Conservation (phyloP, 768 basidiomycete species). For the Mycena vitilis region DNA sequence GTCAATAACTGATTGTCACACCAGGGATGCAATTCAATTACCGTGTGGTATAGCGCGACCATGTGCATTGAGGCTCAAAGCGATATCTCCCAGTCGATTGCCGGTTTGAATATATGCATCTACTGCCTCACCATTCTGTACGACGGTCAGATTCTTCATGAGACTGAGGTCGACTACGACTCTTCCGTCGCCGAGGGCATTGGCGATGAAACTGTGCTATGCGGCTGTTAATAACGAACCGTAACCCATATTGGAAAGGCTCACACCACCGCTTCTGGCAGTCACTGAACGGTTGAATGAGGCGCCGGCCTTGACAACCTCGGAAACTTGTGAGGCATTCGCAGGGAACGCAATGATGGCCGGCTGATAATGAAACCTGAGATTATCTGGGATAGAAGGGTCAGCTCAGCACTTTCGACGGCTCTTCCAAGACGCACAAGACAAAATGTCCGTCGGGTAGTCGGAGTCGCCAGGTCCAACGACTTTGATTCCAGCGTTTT, state of each 20-base stretch:
- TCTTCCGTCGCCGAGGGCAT: slow-evolving; percentile 57
- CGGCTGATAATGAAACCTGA: slow-evolving; percentile 31
- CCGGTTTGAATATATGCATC: slow-evolving; percentile 55
- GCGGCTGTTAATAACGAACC: background rate
- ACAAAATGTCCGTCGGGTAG: background rate
- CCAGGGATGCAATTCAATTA: slow-evolving; percentile 44
- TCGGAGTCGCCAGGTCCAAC: background rate
- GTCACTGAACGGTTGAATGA: slow-evolving; percentile 48
- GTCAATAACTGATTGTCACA: background rate
- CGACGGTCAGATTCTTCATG: slow-evolving; percentile 50
- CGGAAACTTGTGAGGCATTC: slow-evolving; percentile 47
- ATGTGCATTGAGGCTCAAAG: slow-evolving; percentile 48
- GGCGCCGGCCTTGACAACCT: slow-evolving; percentile 48
- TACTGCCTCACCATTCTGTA: slow-evolving; percentile 38
- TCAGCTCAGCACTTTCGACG: background rate
- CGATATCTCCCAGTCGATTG: slow-evolving; percentile 58
- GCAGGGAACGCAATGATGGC: slow-evolving; percentile 47
- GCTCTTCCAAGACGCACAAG: background rate
- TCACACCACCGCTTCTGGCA: slow-evolving; percentile 58
- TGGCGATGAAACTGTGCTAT: slow-evolving; percentile 62
- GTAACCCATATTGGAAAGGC: slow-evolving; percentile 19
- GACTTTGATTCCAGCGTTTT: slow-evolving; percentile 2
- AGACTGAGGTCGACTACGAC: slow-evolving; percentile 59
- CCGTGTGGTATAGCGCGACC: slow-evolving; percentile 63
- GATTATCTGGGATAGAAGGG: background rate